A percentile compares a stretch with the other conserved stretches of the same genome.
phyloP scores from a whole-genome alignment of 2,329 filamentous ascomycete species.

The Berkeleyomyces basicola region DNA sequence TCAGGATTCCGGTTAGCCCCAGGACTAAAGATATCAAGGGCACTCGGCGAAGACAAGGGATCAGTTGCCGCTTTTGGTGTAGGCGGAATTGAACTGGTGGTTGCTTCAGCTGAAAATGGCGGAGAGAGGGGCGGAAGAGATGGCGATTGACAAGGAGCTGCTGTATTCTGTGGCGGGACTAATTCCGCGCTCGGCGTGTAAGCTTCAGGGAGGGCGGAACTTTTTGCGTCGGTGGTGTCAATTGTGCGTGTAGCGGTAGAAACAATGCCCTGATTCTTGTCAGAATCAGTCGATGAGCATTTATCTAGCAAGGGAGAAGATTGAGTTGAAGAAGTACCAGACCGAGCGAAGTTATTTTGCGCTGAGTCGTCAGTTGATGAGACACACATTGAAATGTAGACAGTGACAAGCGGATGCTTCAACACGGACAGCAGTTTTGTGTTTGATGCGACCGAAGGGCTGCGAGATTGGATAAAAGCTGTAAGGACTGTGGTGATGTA shows the following conservation, averaged over 20 bases:
- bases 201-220: not conserved
- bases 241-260: not conserved
- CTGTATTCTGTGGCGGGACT: not conserved
- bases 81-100: not conserved
- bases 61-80: not conserved
- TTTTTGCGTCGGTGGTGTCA: not conserved
- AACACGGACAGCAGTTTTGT: not conserved
- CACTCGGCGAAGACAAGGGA: not conserved
- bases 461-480: not conserved
- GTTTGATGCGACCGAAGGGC: not conserved
- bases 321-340: not conserved
- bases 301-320: not conserved
- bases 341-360: conserved; percentile 2
- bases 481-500: not conserved
- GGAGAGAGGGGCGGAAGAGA: not conserved
- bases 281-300: not conserved
- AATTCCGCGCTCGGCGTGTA: not conserved
- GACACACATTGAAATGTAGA: conserved; percentile 8
- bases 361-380: conserved; percentile 2
- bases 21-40: not conserved
- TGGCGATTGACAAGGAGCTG: not conserved
- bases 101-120: not conserved
- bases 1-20: not conserved
- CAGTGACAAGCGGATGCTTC: not conserved
- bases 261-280: not conserved